Conservation (phyloP, 352 stramenopile genomes). For the Phytophthora pisi region DNA sequence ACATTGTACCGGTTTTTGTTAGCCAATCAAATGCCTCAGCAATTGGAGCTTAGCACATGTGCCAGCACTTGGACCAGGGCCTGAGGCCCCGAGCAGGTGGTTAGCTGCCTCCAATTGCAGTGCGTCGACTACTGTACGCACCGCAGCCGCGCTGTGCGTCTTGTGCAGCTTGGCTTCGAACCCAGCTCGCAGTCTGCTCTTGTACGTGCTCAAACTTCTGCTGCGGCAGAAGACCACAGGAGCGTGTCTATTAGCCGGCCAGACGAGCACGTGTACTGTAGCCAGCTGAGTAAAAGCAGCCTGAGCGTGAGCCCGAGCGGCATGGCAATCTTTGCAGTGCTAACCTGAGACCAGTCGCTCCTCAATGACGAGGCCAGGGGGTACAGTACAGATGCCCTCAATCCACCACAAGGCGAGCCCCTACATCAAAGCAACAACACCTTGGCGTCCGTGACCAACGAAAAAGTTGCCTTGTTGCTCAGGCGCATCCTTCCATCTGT, state of each 20-base stretch:
- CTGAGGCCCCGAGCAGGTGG: too few species aligned
- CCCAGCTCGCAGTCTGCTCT: neutral
- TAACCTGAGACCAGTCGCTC: constrained; percentile 16
- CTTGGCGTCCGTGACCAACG: neutral
- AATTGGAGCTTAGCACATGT: too few species aligned
- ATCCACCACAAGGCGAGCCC: neutral
- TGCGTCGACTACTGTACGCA: neutral
- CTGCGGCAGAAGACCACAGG: neutral
- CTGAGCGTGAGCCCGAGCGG: neutral
- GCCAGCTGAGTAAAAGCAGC: neutral
- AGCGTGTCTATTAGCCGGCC: neutral
- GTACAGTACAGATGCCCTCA: neutral
- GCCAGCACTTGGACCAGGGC: too few species aligned
- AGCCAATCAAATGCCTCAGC: too few species aligned
- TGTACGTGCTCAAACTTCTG: neutral
- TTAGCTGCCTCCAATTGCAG: neutral
- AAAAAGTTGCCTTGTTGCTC: neutral
- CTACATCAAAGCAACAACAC: neutral
- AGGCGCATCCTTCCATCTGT: constrained; percentile 4
- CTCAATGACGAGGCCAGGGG: constrained; percentile 1
- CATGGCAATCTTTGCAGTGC: neutral
- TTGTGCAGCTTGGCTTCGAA: neutral
- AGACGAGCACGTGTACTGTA: neutral
- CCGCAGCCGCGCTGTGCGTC: too few species aligned
- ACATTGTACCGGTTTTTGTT: too few species aligned